These are phyloP conservation scores for Tagetes erecta DNA, from an alignment of 129 eudicot genomes.

Conservation along the genomic window DNA sequence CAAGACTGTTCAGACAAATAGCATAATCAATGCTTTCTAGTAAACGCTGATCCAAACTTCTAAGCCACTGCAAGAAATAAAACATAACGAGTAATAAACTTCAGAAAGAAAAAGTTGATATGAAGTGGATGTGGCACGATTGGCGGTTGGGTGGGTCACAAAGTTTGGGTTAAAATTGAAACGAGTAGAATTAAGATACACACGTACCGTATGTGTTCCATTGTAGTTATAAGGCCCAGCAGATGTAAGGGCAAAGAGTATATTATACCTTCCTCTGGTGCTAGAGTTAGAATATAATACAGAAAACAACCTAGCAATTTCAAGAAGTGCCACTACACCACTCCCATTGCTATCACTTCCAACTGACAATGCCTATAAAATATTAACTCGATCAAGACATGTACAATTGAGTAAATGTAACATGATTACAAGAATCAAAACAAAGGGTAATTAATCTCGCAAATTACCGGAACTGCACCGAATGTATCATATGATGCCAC, in stretches of 20 bases:
- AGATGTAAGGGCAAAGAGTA: constrained; percentile 94
- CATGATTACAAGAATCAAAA: constrained; percentile 20
- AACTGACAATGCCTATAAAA: constrained; percentile 70
- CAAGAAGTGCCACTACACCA: constrained; percentile 92
- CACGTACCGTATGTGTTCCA: constrained; percentile 81
- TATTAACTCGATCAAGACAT: not conserved
- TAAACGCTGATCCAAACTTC: constrained; percentile 84
- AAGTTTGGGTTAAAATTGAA: not conserved
- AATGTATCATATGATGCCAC: constrained; percentile 98
- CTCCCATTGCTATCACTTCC: constrained; percentile 98
- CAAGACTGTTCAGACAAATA: constrained; percentile 85
- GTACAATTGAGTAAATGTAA: not conserved
- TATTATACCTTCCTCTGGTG: constrained; percentile 87
- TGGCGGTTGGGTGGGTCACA: not conserved
- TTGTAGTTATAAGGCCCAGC: constrained; percentile 97
- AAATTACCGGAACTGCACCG: constrained; percentile 93
- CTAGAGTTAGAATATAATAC: constrained; percentile 77
- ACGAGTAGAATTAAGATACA: not conserved
- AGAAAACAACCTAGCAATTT: constrained; percentile 87
- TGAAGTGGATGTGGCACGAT: not conserved
- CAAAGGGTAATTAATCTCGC: constrained; percentile 1
- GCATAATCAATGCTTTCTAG: constrained; percentile 95
- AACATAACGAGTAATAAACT: not conserved
- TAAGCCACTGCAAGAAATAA: constrained; percentile 68
- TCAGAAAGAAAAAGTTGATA: not conserved